phyloP scores from a whole-genome alignment of 2,329 filamentous ascomycete genomes.

The Cryoendolithus antarcticus region DNA sequence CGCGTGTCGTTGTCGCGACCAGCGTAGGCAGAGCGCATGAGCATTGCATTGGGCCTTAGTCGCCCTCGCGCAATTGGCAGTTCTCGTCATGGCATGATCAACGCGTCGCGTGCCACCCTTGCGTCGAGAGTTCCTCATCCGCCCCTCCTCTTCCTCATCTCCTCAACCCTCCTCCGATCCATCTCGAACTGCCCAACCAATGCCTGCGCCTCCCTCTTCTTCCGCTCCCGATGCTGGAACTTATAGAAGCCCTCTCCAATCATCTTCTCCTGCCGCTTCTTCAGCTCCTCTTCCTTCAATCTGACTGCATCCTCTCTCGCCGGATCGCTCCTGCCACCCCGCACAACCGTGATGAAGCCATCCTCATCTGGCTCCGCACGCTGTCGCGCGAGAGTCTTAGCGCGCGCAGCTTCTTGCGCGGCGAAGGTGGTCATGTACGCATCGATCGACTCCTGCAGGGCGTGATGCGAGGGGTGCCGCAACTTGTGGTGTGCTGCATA shows the following conservation, averaged over 20 bases:
- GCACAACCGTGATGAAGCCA: constrained; percentile 84
- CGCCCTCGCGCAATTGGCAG: too few relatives aligned
- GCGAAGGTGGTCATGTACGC: constrained; percentile 73
- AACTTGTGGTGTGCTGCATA: constrained; percentile 56
- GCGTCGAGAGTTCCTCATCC: constrained; percentile 37
- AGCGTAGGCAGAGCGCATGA: too few relatives aligned
- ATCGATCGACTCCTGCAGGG: constrained; percentile 64
- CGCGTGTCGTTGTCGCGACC: too few relatives aligned
- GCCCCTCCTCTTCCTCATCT: constrained; percentile 56
- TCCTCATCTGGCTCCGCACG: constrained; percentile 83
- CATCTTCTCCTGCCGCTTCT: constrained; percentile 46
- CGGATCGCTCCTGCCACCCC: constrained; percentile 61
- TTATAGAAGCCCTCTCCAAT: constrained; percentile 66
- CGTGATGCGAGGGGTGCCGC: constrained; percentile 54
- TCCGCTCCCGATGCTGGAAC: constrained; percentile 69
- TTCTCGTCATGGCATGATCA: too few relatives aligned
- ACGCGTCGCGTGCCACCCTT: too few relatives aligned
- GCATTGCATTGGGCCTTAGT: too few relatives aligned
- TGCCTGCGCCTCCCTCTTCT: constrained; percentile 60
- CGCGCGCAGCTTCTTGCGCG: constrained; percentile 53
- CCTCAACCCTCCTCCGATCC: constrained; percentile 58
- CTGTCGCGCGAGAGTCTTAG: constrained; percentile 48
- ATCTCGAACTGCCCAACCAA: constrained; percentile 63
- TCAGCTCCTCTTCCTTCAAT: constrained; percentile 48
- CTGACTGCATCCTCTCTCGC: constrained; percentile 61